Evolutionary conservation across 306 rosid genomes (phyloP).

Genomic region (Cicer chorassanicum): DNA sequence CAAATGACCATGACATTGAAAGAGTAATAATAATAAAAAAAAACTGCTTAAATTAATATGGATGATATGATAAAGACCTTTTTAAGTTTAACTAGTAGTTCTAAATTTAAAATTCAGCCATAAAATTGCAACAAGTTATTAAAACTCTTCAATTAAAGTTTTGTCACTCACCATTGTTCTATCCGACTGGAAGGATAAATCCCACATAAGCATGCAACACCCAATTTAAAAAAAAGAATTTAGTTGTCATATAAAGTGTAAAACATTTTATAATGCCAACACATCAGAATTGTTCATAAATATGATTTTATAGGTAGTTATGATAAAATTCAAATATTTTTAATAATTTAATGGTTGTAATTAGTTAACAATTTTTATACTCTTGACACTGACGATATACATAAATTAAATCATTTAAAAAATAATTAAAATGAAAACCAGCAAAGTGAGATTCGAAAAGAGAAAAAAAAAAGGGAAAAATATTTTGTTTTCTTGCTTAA

Average conservation of each 20-base stretch:
- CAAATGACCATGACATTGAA: too few species aligned
- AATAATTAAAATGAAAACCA: not conserved
- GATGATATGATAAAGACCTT: not conserved
- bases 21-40: too few species aligned
- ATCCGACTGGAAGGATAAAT: not conserved
- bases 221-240: not conserved
- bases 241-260: too few species aligned
- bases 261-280: too few species aligned
- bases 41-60: too few species aligned
- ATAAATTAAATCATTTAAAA: too few species aligned
- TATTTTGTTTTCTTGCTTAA: conserved; percentile 51
- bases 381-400: too few species aligned
- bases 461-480: conserved; percentile 42
- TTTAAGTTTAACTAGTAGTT: not conserved
- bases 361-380: too few species aligned
- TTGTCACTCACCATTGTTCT: not conserved
- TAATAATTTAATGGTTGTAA: too few species aligned
- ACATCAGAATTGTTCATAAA: too few species aligned
- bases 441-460: conserved; percentile 48
- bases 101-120: not conserved
- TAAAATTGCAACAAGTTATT: not conserved
- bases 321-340: too few species aligned
- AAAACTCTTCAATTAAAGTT: not conserved
- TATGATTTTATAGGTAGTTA: too few species aligned
- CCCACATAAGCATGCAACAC: not conserved